phyloP scores from a whole-genome alignment of 2,329 filamentous ascomycete genomes.

The Cladosporium sp. region DNA sequence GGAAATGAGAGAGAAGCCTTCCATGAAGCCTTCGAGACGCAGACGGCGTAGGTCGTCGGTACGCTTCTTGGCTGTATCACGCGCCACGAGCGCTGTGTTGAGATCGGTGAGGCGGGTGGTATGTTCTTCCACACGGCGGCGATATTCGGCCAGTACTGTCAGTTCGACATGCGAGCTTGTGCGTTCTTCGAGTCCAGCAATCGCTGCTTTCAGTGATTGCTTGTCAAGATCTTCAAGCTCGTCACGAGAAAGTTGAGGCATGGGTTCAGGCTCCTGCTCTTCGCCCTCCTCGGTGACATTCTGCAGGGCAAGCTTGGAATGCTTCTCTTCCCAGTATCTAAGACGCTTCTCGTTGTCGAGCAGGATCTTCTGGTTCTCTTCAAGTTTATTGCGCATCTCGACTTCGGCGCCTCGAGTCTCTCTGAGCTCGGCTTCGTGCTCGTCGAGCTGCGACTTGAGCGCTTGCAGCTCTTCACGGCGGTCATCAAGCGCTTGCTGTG shows the following conservation, averaged over 20 bases:
- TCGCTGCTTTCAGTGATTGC: constrained; percentile 58
- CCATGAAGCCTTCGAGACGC: constrained; percentile 95
- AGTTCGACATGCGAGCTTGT: constrained; percentile 88
- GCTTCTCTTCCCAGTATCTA: constrained; percentile 84
- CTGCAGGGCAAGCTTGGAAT: constrained; percentile 76
- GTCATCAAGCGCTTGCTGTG: constrained; percentile 66
- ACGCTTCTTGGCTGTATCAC: constrained; percentile 84
- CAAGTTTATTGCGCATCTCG: constrained; percentile 96
- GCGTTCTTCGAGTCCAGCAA: constrained; percentile 65
- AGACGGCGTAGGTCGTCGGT: constrained; percentile 88
- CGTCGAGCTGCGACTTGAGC: constrained; percentile 81
- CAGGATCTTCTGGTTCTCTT: constrained; percentile 89
- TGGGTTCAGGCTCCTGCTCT: constrained; percentile 52
- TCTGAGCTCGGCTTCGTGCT: constrained; percentile 80
- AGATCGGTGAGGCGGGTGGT: constrained; percentile 78
- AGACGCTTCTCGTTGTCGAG: constrained; percentile 79
- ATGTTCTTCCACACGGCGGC: constrained; percentile 78
- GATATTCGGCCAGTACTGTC: constrained; percentile 82
- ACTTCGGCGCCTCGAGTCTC: constrained; percentile 86
- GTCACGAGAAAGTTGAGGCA: constrained; percentile 75
- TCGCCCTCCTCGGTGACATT: constrained; percentile 62
- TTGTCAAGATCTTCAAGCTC: constrained; percentile 62
- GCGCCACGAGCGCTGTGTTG: constrained; percentile 67
- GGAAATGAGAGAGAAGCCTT: constrained; percentile 91
- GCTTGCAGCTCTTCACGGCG: constrained; percentile 77